Evolutionary conservation across 2,329 filamentous ascomycete species (phyloP).

Genomic region (Sarocladium kiliense): DNA sequence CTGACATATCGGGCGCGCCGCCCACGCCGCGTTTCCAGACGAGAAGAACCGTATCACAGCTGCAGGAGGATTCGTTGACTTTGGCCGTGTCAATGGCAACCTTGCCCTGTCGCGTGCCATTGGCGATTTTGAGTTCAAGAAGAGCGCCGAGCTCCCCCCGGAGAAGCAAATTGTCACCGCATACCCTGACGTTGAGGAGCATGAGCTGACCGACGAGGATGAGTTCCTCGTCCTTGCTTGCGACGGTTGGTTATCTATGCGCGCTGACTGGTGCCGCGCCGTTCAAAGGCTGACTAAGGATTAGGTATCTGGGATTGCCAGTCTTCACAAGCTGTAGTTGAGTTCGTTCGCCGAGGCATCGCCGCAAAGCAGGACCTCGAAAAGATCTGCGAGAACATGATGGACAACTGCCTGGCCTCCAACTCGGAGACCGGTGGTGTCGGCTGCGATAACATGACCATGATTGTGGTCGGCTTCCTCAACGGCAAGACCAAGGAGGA

Average conservation of each 20-base stretch:
- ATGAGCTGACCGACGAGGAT: conserved; percentile 87
- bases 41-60: conserved; percentile 96
- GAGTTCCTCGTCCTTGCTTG: conserved; percentile 93
- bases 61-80: conserved; percentile 96
- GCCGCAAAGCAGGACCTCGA: conserved; percentile 92
- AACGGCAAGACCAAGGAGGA: conserved; percentile 91
- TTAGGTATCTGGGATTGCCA: conserved; percentile 99
- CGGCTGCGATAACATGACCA: conserved; percentile 99
- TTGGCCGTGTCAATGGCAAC: conserved; percentile 97
- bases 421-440: conserved; percentile 98
- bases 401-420: conserved; percentile 98
- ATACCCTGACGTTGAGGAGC: conserved; percentile 87
- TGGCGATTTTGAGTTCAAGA: conserved; percentile 99
- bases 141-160: conserved; percentile 93
- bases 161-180: conserved; percentile 98
- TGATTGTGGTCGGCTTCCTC: conserved; percentile 84
- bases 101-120: conserved; percentile 94
- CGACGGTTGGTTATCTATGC: conserved; percentile 60
- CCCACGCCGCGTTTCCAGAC: conserved; percentile 43
- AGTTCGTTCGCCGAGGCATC: conserved; percentile 95
- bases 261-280: not conserved
- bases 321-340: conserved; percentile 93
- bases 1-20: conserved; percentile 1
- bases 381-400: conserved; percentile 99
- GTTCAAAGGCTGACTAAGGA: conserved; percentile 9